Base-by-base conservation (phyloP, 2,329 filamentous ascomycete genomes). In the Penicillium sclerotiorum region DNA sequence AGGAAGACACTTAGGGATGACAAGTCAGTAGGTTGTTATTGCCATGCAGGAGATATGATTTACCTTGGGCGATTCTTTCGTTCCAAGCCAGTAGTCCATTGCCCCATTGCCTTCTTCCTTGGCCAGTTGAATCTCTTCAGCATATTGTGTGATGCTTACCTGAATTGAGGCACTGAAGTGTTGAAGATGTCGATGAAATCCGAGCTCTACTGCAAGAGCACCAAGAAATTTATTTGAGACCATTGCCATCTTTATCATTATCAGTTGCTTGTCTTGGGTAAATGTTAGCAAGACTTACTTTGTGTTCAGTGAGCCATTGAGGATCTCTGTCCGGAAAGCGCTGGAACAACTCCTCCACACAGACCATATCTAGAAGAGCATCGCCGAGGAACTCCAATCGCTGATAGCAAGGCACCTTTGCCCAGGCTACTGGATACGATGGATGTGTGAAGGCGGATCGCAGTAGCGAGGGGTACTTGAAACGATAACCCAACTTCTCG, bases 281-380 rank as follows among this genome's bases (percentile, higher is more conserved):
- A 13, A 5, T 8, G 8, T 38, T 23, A 2, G 6, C 2, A 3
- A 22, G 17, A 52, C 64, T 45, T 64, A 77, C 76, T 60, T 97
- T 97, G 78, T 97, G 93, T 71, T 97, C 94, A 0, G 94, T 97
- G 51, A 99, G 78, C 93, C 93, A 97, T 67, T 97, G 92, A 0
- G 94, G 93, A 63, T 96, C 91, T 50, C 87, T 89, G 44, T 83
- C 76, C 0, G 91, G 90, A 60, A 88, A 90, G 3, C 77, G 79
- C 58, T 85, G 80, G 72, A 90, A 97, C 4, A 99, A 79, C 60
- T 89, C 85, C 60, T 92, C 88, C 47, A 97, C 86, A 61, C 87
- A 90, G 9, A 80, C 87, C 83, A 93, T 88, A 65, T 96, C 92
- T 1, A 95, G 83, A 2, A 97, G 78, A 0, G 93, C 84, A 66